Conservation (phyloP, 441 rosid genomes). For the Gossypium trilobum region DNA sequence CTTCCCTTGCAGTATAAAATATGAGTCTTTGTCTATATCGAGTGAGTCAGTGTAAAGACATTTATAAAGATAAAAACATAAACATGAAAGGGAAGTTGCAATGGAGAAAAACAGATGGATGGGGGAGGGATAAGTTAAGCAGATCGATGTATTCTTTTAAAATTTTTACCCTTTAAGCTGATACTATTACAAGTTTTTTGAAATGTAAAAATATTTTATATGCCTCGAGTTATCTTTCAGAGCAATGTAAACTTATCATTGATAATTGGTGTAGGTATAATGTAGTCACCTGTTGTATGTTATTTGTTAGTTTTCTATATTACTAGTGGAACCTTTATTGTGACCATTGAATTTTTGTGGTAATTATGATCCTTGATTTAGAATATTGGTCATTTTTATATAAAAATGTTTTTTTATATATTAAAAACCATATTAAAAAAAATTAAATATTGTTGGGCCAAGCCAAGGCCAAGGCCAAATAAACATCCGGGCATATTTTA, state of each 20-base stretch:
- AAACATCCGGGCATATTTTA: no score
- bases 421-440: no score
- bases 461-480: no score
- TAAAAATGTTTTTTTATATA: no score
- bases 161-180: neutral
- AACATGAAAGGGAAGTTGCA: neutral
- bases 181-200: neutral
- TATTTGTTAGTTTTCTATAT: neutral
- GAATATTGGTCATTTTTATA: neutral
- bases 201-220: neutral
- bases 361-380: neutral
- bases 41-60: neutral
- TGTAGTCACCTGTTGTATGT: neutral
- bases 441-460: no score
- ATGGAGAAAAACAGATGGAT: neutral
- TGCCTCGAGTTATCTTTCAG: no score
- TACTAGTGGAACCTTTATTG: neutral
- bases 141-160: neutral
- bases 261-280: no score
- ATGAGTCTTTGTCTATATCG: neutral
- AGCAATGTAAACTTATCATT: no score
- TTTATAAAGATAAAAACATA: neutral
- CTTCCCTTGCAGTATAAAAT: no score
- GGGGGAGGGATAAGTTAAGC: neutral
- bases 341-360: neutral